phyloP scores from a whole-genome alignment of 371 early-diverging fungal genomes.

The Batkoa obscura region DNA sequence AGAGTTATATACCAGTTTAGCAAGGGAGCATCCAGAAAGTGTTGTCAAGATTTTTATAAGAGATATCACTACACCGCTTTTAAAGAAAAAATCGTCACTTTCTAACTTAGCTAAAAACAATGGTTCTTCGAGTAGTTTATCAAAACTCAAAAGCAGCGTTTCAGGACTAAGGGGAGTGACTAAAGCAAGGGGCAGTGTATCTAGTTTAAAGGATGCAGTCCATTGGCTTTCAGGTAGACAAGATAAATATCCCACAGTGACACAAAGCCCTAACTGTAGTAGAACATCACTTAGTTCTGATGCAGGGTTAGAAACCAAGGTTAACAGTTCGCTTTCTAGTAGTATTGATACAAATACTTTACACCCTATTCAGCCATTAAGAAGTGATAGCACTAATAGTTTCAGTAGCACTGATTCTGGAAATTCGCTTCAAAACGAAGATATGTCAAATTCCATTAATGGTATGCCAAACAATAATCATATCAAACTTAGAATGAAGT shows the following conservation, averaged over 20 bases:
- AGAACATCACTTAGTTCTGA: no score
- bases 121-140: neutral
- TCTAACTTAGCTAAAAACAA: neutral
- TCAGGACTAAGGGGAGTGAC: no score
- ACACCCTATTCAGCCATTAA: neutral
- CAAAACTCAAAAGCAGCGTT: neutral
- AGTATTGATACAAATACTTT: neutral
- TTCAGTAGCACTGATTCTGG: neutral
- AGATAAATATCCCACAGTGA: no score
- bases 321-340: neutral
- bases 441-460: neutral
- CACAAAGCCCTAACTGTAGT: no score
- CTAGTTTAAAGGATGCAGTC: neutral
- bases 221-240: neutral
- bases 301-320: no score
- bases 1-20: slow-evolving; percentile 52
- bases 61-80: slow-evolving; percentile 32
- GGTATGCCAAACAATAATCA: neutral
- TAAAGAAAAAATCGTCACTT: neutral
- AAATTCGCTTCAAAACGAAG: neutral
- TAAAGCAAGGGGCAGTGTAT: neutral
- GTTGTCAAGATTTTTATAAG: slow-evolving; percentile 70
- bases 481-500: neutral
- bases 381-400: neutral
- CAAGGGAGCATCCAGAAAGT: slow-evolving; percentile 31